These are phyloP conservation scores for Pseudocercospora musae DNA, from an alignment of 2,329 filamentous ascomycete species.

Conservation along the genomic window DNA sequence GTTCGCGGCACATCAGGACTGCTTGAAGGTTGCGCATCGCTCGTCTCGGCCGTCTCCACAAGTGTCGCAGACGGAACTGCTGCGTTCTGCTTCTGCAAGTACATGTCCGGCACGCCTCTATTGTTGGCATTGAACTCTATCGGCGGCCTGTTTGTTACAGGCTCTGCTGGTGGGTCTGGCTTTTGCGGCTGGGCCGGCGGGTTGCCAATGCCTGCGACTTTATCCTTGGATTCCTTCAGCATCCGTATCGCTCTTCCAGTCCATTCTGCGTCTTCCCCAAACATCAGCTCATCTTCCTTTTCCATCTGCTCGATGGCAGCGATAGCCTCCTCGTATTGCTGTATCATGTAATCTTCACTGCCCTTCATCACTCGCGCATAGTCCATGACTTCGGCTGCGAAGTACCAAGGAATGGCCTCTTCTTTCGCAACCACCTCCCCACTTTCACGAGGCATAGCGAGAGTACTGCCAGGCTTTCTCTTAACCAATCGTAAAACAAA, in stretches of 20 bases:
- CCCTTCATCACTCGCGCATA: slow-evolving; percentile 96
- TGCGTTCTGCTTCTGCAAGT: slow-evolving; percentile 34
- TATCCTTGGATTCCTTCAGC: slow-evolving; percentile 74
- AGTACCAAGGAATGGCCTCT: slow-evolving; percentile 89
- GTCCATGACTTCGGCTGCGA: slow-evolving; percentile 88
- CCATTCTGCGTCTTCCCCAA: slow-evolving; percentile 92
- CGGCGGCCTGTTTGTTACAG: slow-evolving; percentile 38
- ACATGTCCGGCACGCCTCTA: slow-evolving; percentile 51
- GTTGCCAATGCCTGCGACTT: slow-evolving; percentile 64
- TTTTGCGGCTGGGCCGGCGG: slow-evolving; percentile 55
- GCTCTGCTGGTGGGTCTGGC: slow-evolving; percentile 34
- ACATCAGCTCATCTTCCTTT: slow-evolving; percentile 85
- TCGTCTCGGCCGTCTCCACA: slow-evolving; percentile 28
- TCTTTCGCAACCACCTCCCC: slow-evolving; percentile 65
- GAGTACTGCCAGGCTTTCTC: slow-evolving; percentile 73
- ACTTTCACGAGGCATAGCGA: slow-evolving; percentile 82
- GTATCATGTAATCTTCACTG: slow-evolving; percentile 78
- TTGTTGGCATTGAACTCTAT: slow-evolving; percentile 48
- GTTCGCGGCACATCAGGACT: slow-evolving; percentile 37
- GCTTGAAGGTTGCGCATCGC: slow-evolving; percentile 24
- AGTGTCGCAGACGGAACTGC: slow-evolving; percentile 26
- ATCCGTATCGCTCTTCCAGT: slow-evolving; percentile 75
- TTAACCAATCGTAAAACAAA: slow-evolving; percentile 85
- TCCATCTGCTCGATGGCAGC: slow-evolving; percentile 71
- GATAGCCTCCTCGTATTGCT: slow-evolving; percentile 78